phyloP scores from a whole-genome alignment of 1,284 basidiomycete genomes.

The Rhizoctonia solani region DNA sequence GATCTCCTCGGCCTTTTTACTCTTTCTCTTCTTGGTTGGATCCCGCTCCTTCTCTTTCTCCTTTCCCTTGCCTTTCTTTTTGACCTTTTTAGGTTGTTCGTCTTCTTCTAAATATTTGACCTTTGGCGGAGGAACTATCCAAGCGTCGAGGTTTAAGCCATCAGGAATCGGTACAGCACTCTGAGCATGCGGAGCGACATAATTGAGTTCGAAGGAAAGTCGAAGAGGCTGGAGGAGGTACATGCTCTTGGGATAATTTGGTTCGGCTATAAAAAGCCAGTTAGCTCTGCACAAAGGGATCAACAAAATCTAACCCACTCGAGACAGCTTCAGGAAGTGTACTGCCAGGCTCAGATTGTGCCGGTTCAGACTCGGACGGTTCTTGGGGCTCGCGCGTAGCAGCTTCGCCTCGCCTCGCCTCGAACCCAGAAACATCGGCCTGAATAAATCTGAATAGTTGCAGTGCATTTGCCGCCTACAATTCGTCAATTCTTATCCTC shows the following conservation, averaged over 20 bases:
- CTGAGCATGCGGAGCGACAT: conserved; percentile 82
- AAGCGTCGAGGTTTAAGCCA: conserved; percentile 81
- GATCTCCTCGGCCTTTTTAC: conserved; percentile 50
- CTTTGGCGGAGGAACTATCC: conserved; percentile 67
- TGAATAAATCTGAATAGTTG: conserved; percentile 82
- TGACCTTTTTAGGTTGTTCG: conserved; percentile 40
- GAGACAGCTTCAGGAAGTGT: too few species aligned
- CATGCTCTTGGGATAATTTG: conserved; percentile 81
- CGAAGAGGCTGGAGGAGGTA: conserved; percentile 86
- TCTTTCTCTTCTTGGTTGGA: conserved; percentile 56
- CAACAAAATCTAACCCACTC: neutral
- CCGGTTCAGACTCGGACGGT: too few species aligned
- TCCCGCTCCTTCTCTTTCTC: conserved; percentile 52
- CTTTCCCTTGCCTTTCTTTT: conserved; percentile 41
- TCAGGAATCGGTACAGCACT: conserved; percentile 79
- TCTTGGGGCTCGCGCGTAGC: too few species aligned
- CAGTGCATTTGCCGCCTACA: conserved; percentile 77
- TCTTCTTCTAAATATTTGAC: conserved; percentile 44
- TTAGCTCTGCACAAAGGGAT: neutral
- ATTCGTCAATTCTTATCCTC: neutral
- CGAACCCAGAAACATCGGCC: conserved; percentile 71
- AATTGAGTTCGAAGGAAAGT: conserved; percentile 79
- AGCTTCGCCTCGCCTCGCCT: conserved; percentile 35
- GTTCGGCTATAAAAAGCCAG: conserved; percentile 49
- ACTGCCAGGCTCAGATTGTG: too few species aligned